phyloP scores from a whole-genome alignment of 768 basidiomycete species.

The Macrolepiota fuliginosa region DNA sequence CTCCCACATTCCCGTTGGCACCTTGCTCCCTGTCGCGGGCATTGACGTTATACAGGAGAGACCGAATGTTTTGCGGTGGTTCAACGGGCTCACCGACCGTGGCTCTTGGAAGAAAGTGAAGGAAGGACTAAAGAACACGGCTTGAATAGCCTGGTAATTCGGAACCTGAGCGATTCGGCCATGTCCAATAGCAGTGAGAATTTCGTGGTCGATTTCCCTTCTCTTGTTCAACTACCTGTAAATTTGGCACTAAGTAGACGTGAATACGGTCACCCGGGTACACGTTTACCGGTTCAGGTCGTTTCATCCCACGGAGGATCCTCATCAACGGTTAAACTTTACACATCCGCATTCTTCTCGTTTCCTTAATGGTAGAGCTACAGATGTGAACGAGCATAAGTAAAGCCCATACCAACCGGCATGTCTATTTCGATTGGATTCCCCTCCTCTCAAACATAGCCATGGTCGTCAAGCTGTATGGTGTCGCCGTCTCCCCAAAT shows the following conservation, averaged over 20 bases:
- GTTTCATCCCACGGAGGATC: background rate
- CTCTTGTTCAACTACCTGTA: no score
- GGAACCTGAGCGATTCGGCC: background rate
- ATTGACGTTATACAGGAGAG: background rate
- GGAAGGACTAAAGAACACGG: background rate
- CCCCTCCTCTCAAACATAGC: background rate
- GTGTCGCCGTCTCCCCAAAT: constrained; percentile 34
- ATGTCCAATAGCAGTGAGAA: background rate
- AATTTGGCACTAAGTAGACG: no score
- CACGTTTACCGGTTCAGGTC: background rate
- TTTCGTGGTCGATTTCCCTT: background rate
- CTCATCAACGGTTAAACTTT: background rate
- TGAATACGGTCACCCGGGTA: no score
- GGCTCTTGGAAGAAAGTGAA: background rate
- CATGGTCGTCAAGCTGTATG: constrained; percentile 30
- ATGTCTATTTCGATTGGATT: background rate
- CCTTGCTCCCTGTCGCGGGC: background rate
- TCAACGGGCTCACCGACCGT: background rate
- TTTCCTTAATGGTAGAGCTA: background rate
- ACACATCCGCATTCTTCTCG: background rate
- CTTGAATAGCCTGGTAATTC: background rate
- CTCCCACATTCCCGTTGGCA: constrained; percentile 1
- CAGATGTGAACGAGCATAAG: background rate
- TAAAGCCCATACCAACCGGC: background rate
- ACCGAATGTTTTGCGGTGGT: constrained; percentile 2